phyloP scores from a whole-genome alignment of 2,329 filamentous ascomycete species.

The Lecanicillium sp. region DNA sequence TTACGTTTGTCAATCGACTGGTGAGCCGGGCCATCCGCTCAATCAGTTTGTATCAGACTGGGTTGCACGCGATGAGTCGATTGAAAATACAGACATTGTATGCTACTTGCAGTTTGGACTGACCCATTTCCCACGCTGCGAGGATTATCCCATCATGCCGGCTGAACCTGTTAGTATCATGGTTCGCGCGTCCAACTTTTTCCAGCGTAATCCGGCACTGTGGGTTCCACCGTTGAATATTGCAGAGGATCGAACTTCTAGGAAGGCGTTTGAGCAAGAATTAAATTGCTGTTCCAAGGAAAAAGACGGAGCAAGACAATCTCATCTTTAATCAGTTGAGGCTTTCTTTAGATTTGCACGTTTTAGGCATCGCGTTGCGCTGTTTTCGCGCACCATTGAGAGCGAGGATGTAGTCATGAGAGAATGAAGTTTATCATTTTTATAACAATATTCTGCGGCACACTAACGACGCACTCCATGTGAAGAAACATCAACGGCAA shows the following conservation, averaged over 20 bases:
- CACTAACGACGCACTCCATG: too few species aligned
- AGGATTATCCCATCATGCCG: slow-evolving; percentile 63
- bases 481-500: too few species aligned
- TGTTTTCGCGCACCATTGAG: too few species aligned
- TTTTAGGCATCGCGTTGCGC: too few species aligned
- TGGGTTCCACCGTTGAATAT: slow-evolving; percentile 36
- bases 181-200: slow-evolving; percentile 44
- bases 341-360: too few species aligned
- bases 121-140: slow-evolving; percentile 52
- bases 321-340: too few species aligned
- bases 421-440: too few species aligned
- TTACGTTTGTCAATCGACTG: slow-evolving; percentile 36
- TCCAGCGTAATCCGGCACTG: slow-evolving; percentile 39
- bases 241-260: slow-evolving; percentile 21
- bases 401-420: too few species aligned
- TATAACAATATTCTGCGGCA: too few species aligned
- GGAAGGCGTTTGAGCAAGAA: slow-evolving; percentile 9
- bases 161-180: slow-evolving; percentile 43
- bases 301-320: too few species aligned
- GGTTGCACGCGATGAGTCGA: slow-evolving; percentile 36
- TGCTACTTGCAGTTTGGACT: slow-evolving; percentile 44
- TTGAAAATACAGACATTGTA: slow-evolving; percentile 41
- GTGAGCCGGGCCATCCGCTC: slow-evolving; percentile 17
- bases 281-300: too few species aligned
- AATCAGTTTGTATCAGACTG: slow-evolving; percentile 30